Base-by-base conservation (phyloP, 2,329 filamentous ascomycete genomes). In the Dryadomyces sulphureus region DNA sequence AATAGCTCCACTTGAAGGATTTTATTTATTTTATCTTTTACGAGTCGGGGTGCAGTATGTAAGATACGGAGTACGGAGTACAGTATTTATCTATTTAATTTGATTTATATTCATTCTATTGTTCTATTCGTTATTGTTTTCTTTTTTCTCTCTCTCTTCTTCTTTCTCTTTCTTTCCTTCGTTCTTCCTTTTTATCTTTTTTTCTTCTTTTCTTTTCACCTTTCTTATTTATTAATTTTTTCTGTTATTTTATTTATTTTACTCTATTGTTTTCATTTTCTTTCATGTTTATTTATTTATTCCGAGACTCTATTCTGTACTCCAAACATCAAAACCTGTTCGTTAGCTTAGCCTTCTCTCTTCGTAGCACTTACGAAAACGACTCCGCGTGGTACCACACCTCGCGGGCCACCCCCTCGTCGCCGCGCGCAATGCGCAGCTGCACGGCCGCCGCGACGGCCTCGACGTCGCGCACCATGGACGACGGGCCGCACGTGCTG, bases 311-410 rank as follows among this genome's bases (percentile, higher is more conserved):
- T 30, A 30, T 30, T 14, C 27, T 30, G 27, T 7, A 30, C 27
- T n/a, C n/a, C n/a, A 16, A 43, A 35, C n/a, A 43, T 43, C 38
- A 14, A 40, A 40, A 19, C 19, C 17, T 43, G 27, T 34, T n/a
- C 16, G 34, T 36, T 6, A 45, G 25, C 12, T 14, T 7, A 9
- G 4, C 27, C 4, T 32, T 32, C 4, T 4, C 9, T 7, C 7
- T 7, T 27, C 11, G 25, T 27, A 6, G 4, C 27, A 32, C 36
- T 45, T 39, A 39, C 22, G 47, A 47, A 22, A 51, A 50, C 1
- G 19, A 43, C 24, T 50, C 49, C 12, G 40, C 41, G 27, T 50
- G 49, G 36, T 46, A 38, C 49, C 49, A 49, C 34, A 51, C 49
- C 19, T 51, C 47, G 2, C 24, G 8, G 7, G 35, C 9, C 5